Percentiles rank a stretch among this genome's conserved stretches.
phyloP scores from a whole-genome alignment of 2,329 filamentous ascomycete genomes.

The Parasarocladium wereldwijsianum region DNA sequence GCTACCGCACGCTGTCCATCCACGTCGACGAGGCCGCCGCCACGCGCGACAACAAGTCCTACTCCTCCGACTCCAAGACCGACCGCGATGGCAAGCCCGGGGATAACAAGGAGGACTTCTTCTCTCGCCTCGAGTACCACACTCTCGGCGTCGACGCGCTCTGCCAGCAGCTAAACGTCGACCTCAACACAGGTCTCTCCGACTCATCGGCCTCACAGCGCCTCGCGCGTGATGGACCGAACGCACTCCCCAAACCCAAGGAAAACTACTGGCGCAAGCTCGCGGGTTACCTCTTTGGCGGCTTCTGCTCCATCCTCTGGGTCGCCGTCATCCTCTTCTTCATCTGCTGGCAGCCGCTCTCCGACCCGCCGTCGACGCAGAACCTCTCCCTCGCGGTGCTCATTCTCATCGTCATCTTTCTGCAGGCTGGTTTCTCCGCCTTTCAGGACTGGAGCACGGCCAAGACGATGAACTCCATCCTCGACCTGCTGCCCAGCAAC shows the following conservation, averaged over 20 bases:
- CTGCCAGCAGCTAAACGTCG: slow-evolving; percentile 24
- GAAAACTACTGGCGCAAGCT: slow-evolving; percentile 27
- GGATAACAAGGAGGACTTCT: slow-evolving; percentile 23
- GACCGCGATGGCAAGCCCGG: slow-evolving; percentile 8
- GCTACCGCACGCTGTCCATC: slow-evolving; percentile 25
- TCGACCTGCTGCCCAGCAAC: slow-evolving; percentile 27
- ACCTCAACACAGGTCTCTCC: slow-evolving; percentile 18
- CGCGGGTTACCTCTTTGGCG: slow-evolving; percentile 27
- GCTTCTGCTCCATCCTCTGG: slow-evolving; percentile 32
- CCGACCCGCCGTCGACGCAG: slow-evolving; percentile 24
- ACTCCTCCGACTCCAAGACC: too few relatives aligned
- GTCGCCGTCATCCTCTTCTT: slow-evolving; percentile 32
- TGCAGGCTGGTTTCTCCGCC: slow-evolving; percentile 29
- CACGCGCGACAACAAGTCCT: too few relatives aligned
- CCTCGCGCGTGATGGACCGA: slow-evolving; percentile 24
- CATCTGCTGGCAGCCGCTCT: slow-evolving; percentile 30
- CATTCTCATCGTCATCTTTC: slow-evolving; percentile 29
- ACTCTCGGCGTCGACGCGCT: slow-evolving; percentile 18
- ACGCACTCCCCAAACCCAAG: slow-evolving; percentile 24
- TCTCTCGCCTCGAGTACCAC: slow-evolving; percentile 23
- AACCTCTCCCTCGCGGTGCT: slow-evolving; percentile 31
- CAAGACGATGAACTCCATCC: slow-evolving; percentile 30
- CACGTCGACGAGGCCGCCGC: slow-evolving; percentile 23
- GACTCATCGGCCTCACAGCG: slow-evolving; percentile 17
- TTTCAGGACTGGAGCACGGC: slow-evolving; percentile 33